Evolutionary conservation across 2,329 filamentous ascomycete species (phyloP), one percentile per base, ranked within the genome.

Genomic region (Exophiala dermatitidis): DNA sequence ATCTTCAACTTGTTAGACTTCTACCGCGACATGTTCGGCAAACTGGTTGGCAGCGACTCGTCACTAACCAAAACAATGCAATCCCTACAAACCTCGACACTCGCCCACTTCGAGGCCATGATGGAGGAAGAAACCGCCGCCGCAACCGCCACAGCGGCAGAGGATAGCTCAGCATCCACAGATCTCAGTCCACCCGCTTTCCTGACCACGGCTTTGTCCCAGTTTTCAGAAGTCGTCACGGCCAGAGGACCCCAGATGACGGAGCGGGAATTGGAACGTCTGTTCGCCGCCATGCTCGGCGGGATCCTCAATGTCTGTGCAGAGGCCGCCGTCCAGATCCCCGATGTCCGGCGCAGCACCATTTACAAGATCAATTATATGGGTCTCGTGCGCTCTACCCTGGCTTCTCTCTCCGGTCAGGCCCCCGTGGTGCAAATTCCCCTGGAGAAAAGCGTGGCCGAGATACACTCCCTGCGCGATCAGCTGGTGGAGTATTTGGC

Each of bases 1-100:
- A 82, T 97, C 38, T 84, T 88, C 7, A 96, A 95, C 63, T 75
- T 98, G 1, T 77, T 97, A 40, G 83, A 82, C 38, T 98, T 98
- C 71, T 98, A 98, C 71, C 83, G 82, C 31, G 77, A 82, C 57
- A 96, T 90, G 1, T 96, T 97, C 67, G 74, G 82, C 10, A 91
- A 86, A 62, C 76, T 97, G 0, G 75, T 97, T 0, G 85, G 87
- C 19, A 30, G 37, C 10, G 40, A 55, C n/a, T 57, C 51, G 4
- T 34, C 50, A 8, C 48, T 56, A 10, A 40, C 46, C 19, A 50
- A 40, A 38, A 34, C 52, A 12, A 46, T 57, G 57, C 67, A 44
- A 62, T 68, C 33, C 38, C 62, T 46, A 67, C 69, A 50, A 62
- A 65, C 9, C 62, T 77, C 47, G 78, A 36, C 71, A 72, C 55